phyloP scores from a whole-genome alignment of 805 yeast species.

The Saccharomycopsis babjevae region DNA sequence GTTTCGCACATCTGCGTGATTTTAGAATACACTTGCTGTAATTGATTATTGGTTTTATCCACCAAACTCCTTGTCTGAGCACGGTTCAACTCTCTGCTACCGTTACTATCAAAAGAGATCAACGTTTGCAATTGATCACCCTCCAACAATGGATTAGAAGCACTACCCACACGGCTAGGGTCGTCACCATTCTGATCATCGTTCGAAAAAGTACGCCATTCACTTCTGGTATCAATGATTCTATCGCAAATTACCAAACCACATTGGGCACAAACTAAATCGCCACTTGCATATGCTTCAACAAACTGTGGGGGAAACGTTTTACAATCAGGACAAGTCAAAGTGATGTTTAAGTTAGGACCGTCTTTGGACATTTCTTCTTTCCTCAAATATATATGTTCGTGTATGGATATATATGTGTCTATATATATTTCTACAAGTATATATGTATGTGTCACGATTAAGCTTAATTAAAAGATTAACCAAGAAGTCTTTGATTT shows the following conservation, averaged over 20 bases:
- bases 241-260: constrained; percentile 88
- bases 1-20: constrained; percentile 97
- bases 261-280: constrained; percentile 95
- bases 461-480: background rate
- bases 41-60: constrained; percentile 79
- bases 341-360: constrained; percentile 77
- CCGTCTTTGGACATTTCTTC: constrained; percentile 31
- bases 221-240: constrained; percentile 90
- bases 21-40: constrained; percentile 81
- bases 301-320: constrained; percentile 91
- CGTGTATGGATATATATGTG: too few species aligned
- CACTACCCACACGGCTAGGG: constrained; percentile 99
- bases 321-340: constrained; percentile 93
- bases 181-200: constrained; percentile 98
- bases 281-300: constrained; percentile 94
- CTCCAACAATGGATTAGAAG: constrained; percentile 84
- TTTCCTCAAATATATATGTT: background rate
- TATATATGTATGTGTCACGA: background rate
- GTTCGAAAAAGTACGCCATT: constrained; percentile 97
- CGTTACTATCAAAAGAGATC: constrained; percentile 77
- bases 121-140: constrained; percentile 87
- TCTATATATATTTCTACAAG: background rate
- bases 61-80: constrained; percentile 81
- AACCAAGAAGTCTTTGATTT: background rate
- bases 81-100: constrained; percentile 82